Evolutionary conservation across 192 early-diverging fungal species (phyloP), one percentile per base, ranked within the genome.

Genomic region (Irineochytrium annulatum): DNA sequence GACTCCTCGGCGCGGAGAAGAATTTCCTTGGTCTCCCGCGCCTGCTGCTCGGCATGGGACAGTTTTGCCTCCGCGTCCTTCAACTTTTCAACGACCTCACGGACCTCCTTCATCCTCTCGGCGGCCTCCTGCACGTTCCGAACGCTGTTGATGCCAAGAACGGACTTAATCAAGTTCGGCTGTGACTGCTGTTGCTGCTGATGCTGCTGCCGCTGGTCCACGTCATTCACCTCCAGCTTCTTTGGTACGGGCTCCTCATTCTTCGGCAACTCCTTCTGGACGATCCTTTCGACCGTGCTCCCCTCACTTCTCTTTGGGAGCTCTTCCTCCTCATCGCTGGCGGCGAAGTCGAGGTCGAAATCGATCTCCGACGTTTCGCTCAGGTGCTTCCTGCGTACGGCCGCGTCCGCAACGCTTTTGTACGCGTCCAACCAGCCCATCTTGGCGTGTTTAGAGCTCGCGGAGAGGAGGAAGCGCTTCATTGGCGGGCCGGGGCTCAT

Each of bases 391-490:
- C 65, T 69, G 35, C 63, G 55, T n/a, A 80, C 62, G 3, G 43
- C 31, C 16, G 34, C 29, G 26, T 64, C 29, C 11, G 68, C 49
- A 2, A 80, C 60, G 20, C 26, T 60, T 14, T 70, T 65, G 49
- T 82, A 82, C 3, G 74, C 69, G 5, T 82, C 76, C 1, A 82
- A 59, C 80, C 80, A 82, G 17, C 59, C 26, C 32, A 35, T 52
- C 52, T 82, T 82, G 20, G 52, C 67, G 34, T 74, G 57, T 2
- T 28, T 13, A 2, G 71, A 57, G 1, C 46, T 29, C 4, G 55
- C 35, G 0, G 59, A 60, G 34, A 82, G 51, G n/a, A 78, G 61
- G 49, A 77, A 82, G 17, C 76, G 54, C 3, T 71, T 63, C 55
- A 32, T 26, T n/a, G n/a, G n/a, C 34, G 3, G n/a, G 43, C 32